Base-by-base conservation (phyloP, 345 rosid species). In the Microthlaspi erraticum region DNA sequence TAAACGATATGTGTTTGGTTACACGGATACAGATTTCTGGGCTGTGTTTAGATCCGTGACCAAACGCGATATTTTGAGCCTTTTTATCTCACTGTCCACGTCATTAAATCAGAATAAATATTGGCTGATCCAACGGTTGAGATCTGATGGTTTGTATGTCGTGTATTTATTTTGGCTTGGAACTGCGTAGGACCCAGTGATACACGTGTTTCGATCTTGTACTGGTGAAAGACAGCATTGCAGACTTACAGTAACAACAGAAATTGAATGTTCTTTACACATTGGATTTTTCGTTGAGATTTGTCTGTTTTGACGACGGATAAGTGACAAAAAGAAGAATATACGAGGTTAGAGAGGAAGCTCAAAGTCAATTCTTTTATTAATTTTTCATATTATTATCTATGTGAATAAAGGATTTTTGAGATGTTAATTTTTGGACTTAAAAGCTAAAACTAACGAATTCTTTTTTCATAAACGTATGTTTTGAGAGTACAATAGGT, bases 1-100 rank as follows among this genome's bases (percentile, higher is more conserved):
- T 58, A 11, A 11, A 58, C 46, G 19, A 3, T 38, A 32, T 18
- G 11, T 37, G 63, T 58, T 58, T 58, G 63, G 45, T 37, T 19
- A 58, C 63, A 58, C 19, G 33, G 13, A 38, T n/a, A 19, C 18
- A 12, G 4, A 3, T 58, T 14, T 57, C 31, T 18, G 3, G 13
- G 11, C 38, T 38, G 19, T 38, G n/a, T 6, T 37, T 37, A 19
- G 11, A 37, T 58, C 63, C 45, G 10, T 37, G 14, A 6, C 63
- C 63, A 58, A 58, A 58, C 29, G 29, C 29, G 29, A 23, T 23
- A 23, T 1, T 23, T 23, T 23, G 29, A 26, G 29, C 4, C 29
- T 26, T 26, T 26, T 26, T 26, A 26, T 26, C 29, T 2, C 50
- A 19, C 29, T 12, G 53, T 2, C 55, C 33, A 50, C 55, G 55